phyloP scores from a whole-genome alignment of 2,329 filamentous ascomycete genomes.

The Aspergillus niger region DNA sequence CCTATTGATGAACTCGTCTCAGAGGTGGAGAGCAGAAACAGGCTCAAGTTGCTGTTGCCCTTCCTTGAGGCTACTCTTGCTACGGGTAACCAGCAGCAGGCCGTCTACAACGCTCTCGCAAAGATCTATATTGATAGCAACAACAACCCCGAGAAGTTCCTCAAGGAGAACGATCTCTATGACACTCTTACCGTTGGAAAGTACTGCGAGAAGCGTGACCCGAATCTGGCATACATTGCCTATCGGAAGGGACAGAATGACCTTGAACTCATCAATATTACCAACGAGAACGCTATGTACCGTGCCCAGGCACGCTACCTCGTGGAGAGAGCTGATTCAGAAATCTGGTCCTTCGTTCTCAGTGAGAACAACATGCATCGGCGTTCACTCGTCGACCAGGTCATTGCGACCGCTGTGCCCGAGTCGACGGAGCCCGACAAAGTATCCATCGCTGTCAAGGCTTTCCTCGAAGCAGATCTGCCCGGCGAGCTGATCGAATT shows the following conservation, averaged over 20 bases:
- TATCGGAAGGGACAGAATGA: constrained; percentile 98
- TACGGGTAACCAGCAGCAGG: constrained; percentile 90
- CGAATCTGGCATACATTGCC: constrained; percentile 90
- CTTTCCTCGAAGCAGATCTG: constrained; percentile 87
- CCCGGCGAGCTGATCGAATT: constrained; percentile 95
- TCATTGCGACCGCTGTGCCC: constrained; percentile 91
- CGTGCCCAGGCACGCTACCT: constrained; percentile 95
- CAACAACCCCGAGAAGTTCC: constrained; percentile 95
- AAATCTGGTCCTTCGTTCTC: constrained; percentile 93
- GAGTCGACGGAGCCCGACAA: constrained; percentile 91
- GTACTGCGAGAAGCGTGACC: constrained; percentile 98
- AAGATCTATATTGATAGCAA: constrained; percentile 99
- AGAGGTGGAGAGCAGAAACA: constrained; percentile 94
- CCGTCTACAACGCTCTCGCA: constrained; percentile 92
- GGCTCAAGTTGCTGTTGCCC: constrained; percentile 89
- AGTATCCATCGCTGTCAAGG: constrained; percentile 90
- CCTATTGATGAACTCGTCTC: constrained; percentile 91
- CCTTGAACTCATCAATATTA: constrained; percentile 93
- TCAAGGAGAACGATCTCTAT: constrained; percentile 96
- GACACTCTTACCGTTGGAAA: constrained; percentile 90
- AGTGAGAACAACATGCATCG: constrained; percentile 95
- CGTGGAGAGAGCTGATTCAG: constrained; percentile 81
- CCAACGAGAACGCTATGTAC: constrained; percentile 99
- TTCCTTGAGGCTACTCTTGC: constrained; percentile 93
- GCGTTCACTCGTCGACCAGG: constrained; percentile 90